Conservation (phyloP, 2,329 filamentous ascomycete species). For the Botrytis elliptica region DNA sequence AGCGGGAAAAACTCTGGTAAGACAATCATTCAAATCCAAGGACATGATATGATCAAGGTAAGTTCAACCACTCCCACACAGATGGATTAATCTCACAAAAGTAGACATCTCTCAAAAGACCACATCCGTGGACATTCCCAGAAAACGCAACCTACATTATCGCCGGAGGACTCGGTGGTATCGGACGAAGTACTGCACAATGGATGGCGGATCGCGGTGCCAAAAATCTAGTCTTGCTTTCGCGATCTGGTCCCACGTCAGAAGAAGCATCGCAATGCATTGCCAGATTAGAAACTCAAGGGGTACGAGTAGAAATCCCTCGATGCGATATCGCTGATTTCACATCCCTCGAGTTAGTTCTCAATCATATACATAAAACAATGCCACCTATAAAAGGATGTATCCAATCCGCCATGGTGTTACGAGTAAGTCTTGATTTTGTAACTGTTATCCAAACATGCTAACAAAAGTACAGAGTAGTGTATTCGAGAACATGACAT, state of each 20-base stretch:
- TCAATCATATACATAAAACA: background rate
- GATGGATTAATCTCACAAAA: background rate
- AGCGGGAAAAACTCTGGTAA: constrained; percentile 29
- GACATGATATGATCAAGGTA: constrained; percentile 46
- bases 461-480: constrained; percentile 4
- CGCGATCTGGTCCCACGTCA: constrained; percentile 27
- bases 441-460: background rate
- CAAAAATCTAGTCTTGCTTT: constrained; percentile 35
- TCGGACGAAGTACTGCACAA: constrained; percentile 32
- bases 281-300: constrained; percentile 28
- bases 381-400: constrained; percentile 43
- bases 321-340: constrained; percentile 49
- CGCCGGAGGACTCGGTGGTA: constrained; percentile 36
- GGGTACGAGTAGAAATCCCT: constrained; percentile 46
- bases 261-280: constrained; percentile 20
- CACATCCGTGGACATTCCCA: background rate
- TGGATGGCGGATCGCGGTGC: constrained; percentile 33
- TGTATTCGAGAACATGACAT: constrained; percentile 39
- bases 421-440: constrained; percentile 27
- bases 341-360: constrained; percentile 24
- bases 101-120: background rate
- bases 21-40: constrained; percentile 42
- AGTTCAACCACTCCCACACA: background rate
- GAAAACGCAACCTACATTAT: constrained; percentile 33
- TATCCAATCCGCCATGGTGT: constrained; percentile 49